These are phyloP conservation scores for Wickerhamomyces tratensis DNA, from an alignment of 805 yeast species.

Conservation along the genomic window DNA sequence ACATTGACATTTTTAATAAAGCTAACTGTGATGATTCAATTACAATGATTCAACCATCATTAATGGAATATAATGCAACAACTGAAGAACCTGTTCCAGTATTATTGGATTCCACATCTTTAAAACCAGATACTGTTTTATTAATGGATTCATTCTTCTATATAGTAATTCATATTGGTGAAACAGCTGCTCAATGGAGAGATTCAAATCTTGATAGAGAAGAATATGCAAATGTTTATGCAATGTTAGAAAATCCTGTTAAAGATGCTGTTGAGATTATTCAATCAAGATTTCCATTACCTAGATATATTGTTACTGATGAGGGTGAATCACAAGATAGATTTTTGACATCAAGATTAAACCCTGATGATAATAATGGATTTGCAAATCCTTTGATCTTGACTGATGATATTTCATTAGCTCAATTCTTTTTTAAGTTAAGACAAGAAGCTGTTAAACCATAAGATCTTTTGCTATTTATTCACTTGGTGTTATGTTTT, in stretches of 20 bases:
- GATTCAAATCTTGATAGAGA: constrained; percentile 81
- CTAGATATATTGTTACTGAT: constrained; percentile 90
- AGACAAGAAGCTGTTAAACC: no score
- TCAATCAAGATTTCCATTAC: constrained; percentile 89
- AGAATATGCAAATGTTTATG: constrained; percentile 76
- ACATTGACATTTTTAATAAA: constrained; percentile 76
- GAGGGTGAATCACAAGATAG: constrained; percentile 97
- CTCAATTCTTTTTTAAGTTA: no score
- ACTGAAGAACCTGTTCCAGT: constrained; percentile 82
- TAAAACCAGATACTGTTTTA: constrained; percentile 74
- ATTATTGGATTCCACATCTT: constrained; percentile 79
- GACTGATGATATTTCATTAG: no score
- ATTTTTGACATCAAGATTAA: constrained; percentile 83
- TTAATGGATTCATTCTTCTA: constrained; percentile 93
- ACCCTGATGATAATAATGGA: constrained; percentile 73
- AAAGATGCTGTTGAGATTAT: constrained; percentile 82
- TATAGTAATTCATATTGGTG: constrained; percentile 87
- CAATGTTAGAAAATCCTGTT: constrained; percentile 73
- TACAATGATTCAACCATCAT: constrained; percentile 93
- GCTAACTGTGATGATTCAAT: constrained; percentile 87
- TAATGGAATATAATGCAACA: constrained; percentile 61
- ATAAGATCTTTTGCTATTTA: no score
- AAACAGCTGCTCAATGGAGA: constrained; percentile 87
- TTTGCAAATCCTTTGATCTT: no score
- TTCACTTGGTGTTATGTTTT: no score